These are phyloP conservation scores for Phaffia australis DNA, from an alignment of 768 basidiomycete species.

Conservation along the genomic window DNA sequence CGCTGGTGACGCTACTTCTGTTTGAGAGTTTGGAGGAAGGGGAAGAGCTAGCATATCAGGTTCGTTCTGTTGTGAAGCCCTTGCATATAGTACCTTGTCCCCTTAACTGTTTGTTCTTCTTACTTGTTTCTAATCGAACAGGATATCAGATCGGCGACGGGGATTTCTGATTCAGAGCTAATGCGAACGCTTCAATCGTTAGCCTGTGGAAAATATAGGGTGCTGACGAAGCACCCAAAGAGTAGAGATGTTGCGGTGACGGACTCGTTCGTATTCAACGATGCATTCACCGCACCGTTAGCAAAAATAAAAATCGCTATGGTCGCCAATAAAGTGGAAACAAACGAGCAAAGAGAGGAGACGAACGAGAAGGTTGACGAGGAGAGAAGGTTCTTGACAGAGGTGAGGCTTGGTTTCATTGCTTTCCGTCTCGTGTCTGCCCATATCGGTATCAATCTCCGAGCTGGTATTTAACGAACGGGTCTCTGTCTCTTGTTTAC, in stretches of 20 bases:
- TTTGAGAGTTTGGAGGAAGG: conserved; percentile 64
- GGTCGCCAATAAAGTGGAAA: conserved; percentile 77
- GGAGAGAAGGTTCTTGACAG: conserved; percentile 76
- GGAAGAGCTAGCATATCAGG: conserved; percentile 65
- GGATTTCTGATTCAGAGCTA: conserved; percentile 64
- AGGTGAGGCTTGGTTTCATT: conserved; percentile 44
- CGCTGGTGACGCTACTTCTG: conserved; percentile 71
- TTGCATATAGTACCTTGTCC: not conserved
- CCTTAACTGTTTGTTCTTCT: not conserved
- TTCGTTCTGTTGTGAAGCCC: conserved; percentile 37
- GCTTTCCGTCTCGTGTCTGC: not conserved
- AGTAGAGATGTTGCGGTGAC: conserved; percentile 63
- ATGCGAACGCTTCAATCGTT: conserved; percentile 90
- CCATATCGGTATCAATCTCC: not conserved
- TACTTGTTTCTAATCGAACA: conserved; percentile 34
- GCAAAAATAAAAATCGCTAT: conserved; percentile 90
- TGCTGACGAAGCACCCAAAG: conserved; percentile 81
- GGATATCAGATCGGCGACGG: conserved; percentile 72
- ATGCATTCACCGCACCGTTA: conserved; percentile 63
- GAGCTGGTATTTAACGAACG: not conserved
- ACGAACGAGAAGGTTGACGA: conserved; percentile 84
- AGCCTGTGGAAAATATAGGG: conserved; percentile 86
- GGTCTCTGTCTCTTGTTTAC: not conserved
- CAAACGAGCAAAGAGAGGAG: conserved; percentile 71
- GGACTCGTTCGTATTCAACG: conserved; percentile 86